These are phyloP conservation scores for Pascua sp. DNA, from an alignment of 1,284 basidiomycete species.

Conservation along the genomic window DNA sequence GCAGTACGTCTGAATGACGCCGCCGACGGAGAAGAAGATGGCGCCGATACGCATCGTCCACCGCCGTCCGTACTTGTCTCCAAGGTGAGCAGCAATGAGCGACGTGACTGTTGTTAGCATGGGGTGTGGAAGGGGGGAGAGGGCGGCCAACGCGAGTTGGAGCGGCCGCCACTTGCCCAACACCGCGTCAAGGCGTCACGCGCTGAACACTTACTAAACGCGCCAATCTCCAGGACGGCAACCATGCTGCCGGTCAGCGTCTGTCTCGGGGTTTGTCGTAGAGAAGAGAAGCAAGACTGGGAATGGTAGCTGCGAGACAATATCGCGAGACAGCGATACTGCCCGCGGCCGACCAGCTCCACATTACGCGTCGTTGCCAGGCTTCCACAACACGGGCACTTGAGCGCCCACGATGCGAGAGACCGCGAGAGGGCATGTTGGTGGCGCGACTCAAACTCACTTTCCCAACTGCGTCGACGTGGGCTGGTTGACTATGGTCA, in stretches of 20 bases:
- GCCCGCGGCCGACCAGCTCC: too few species aligned
- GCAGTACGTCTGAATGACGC: slow-evolving; percentile 84
- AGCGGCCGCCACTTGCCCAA: too few species aligned
- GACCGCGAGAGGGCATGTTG: too few species aligned
- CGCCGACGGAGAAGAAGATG: slow-evolving; percentile 80
- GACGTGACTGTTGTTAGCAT: slow-evolving; percentile 66
- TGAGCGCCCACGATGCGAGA: too few species aligned
- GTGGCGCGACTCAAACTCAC: slow-evolving; percentile 20
- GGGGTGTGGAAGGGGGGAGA: not conserved
- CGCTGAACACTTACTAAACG: slow-evolving; percentile 62
- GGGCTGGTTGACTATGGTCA: slow-evolving; percentile 62
- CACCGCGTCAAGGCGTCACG: not conserved
- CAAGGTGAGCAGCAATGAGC: slow-evolving; percentile 78
- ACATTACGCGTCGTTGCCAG: too few species aligned
- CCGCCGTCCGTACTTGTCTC: slow-evolving; percentile 81
- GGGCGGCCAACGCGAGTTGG: not conserved
- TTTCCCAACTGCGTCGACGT: slow-evolving; percentile 55
- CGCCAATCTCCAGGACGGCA: slow-evolving; percentile 85
- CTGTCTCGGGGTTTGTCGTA: not conserved
- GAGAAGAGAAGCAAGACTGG: too few species aligned
- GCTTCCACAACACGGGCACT: too few species aligned
- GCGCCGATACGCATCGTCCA: slow-evolving; percentile 86
- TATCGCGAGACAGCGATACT: too few species aligned
- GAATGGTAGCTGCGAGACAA: too few species aligned
- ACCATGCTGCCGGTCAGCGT: slow-evolving; percentile 71